These are phyloP conservation scores for Phytophthora nicotianae DNA, from an alignment of 352 stramenopile genomes.

Conservation along the genomic window DNA sequence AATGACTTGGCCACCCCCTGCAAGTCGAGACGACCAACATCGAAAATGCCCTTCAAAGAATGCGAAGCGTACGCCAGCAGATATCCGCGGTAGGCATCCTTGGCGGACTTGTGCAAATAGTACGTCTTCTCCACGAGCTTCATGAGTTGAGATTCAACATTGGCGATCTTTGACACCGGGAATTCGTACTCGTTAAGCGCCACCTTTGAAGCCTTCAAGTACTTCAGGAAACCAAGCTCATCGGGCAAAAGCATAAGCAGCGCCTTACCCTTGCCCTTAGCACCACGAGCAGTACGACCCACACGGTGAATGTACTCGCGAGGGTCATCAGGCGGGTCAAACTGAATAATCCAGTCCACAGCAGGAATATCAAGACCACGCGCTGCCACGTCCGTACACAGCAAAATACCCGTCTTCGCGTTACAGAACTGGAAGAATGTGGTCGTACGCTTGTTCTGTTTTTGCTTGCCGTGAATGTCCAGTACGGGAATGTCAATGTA, in stretches of 20 bases:
- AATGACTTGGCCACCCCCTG: constrained; percentile 97
- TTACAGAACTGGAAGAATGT: constrained; percentile 99
- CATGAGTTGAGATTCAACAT: constrained; percentile 97
- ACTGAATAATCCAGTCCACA: constrained; percentile 99
- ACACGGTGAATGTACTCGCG: constrained; percentile 98
- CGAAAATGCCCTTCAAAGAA: constrained; percentile 98
- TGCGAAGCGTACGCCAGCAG: constrained; percentile 98
- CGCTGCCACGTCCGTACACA: constrained; percentile 98
- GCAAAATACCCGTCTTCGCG: constrained; percentile 94
- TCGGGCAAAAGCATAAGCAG: constrained; percentile 98
- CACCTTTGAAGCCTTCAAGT: constrained; percentile 97
- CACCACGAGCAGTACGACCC: constrained; percentile 86
- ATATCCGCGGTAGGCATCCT: constrained; percentile 98
- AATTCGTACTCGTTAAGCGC: constrained; percentile 99
- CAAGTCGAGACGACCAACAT: constrained; percentile 97
- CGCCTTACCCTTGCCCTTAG: constrained; percentile 91
- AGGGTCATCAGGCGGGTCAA: constrained; percentile 98
- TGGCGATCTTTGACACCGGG: constrained; percentile 96
- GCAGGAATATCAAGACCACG: constrained; percentile 97
- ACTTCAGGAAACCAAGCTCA: constrained; percentile 98
- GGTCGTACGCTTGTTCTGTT: constrained; percentile 98
- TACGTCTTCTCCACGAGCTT: constrained; percentile 99
- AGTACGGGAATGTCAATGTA: constrained; percentile 99
- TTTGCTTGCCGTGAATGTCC: constrained; percentile 99
- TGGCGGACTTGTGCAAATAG: constrained; percentile 97